Evolutionary conservation across 805 yeast species (phyloP).

Genomic region (Pichia californica): DNA sequence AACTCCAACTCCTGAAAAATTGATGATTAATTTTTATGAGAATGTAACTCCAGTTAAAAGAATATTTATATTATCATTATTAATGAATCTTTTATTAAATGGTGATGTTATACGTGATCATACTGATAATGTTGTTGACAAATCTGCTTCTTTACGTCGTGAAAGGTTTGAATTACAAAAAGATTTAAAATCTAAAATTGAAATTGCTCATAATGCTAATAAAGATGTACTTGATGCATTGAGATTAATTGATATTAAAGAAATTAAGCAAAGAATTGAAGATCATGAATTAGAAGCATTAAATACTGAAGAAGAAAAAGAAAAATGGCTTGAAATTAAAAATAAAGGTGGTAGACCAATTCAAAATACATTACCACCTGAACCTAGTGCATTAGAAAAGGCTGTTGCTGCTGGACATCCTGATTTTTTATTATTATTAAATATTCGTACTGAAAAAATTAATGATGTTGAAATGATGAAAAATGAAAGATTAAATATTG

Average conservation of each 20-base stretch:
- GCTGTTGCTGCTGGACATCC: constrained; percentile 36
- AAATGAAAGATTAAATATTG: constrained; percentile 45
- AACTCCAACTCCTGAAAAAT: constrained; percentile 43
- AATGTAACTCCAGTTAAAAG: constrained; percentile 48
- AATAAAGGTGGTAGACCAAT: constrained; percentile 23
- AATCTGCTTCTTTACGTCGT: constrained; percentile 53
- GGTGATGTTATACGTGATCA: constrained; percentile 53
- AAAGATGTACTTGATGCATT: constrained; percentile 33
- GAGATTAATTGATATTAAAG: constrained; percentile 22
- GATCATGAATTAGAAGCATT: constrained; percentile 19
- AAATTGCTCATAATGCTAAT: constrained; percentile 41
- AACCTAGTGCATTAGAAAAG: constrained; percentile 30
- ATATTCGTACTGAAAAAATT: constrained; percentile 36
- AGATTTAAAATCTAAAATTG: constrained; percentile 49
- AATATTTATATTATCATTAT: constrained; percentile 39
- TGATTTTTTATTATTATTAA: constrained; percentile 38
- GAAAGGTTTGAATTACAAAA: constrained; percentile 59
- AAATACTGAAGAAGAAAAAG: constrained; percentile 12
- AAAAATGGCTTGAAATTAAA: constrained; percentile 13
- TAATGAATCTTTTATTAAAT: constrained; percentile 56
- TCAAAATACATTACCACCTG: constrained; percentile 23
- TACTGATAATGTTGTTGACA: constrained; percentile 65
- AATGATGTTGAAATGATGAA: constrained; percentile 41
- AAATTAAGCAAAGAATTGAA: constrained; percentile 18
- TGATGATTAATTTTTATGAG: constrained; percentile 48